Conservation (phyloP, 139 green algal species). For the Tetraselmis striata region DNA sequence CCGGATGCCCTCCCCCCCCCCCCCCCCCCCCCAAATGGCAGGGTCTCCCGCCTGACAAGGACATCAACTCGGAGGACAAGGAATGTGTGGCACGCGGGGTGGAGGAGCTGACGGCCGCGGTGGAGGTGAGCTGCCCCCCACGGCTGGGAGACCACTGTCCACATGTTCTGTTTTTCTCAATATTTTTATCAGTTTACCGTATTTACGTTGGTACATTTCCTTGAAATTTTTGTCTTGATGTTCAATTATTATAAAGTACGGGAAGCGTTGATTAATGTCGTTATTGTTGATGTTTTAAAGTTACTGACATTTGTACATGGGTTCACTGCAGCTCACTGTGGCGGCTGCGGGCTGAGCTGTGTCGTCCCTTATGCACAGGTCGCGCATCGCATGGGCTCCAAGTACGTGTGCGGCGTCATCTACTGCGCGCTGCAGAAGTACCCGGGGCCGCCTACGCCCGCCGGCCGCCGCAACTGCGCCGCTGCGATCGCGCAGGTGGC, state of each 20-base stretch:
- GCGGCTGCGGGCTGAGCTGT: too few species aligned
- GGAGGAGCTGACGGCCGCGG: background rate
- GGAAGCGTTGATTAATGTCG: too few species aligned
- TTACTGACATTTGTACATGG: too few species aligned
- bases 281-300: too few species aligned
- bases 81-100: background rate
- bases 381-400: slow-evolving; percentile 5
- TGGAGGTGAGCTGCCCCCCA: background rate
- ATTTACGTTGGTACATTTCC: too few species aligned
- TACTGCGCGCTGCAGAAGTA: slow-evolving; percentile 34
- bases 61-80: background rate
- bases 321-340: too few species aligned
- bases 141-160: too few species aligned
- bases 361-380: background rate
- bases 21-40: background rate
- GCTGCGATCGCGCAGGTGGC: slow-evolving; percentile 16
- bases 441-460: slow-evolving; percentile 2
- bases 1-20: background rate
- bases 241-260: too few species aligned
- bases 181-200: too few species aligned
- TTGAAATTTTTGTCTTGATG: too few species aligned
- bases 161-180: too few species aligned
- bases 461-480: slow-evolving; percentile 11
- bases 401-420: slow-evolving; percentile 26
- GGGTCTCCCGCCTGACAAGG: background rate